Percentiles rank a stretch among this genome's conserved stretches.
Conservation (phyloP, 495 filamentous ascomycete genomes). For the Copromyces sp. region DNA sequence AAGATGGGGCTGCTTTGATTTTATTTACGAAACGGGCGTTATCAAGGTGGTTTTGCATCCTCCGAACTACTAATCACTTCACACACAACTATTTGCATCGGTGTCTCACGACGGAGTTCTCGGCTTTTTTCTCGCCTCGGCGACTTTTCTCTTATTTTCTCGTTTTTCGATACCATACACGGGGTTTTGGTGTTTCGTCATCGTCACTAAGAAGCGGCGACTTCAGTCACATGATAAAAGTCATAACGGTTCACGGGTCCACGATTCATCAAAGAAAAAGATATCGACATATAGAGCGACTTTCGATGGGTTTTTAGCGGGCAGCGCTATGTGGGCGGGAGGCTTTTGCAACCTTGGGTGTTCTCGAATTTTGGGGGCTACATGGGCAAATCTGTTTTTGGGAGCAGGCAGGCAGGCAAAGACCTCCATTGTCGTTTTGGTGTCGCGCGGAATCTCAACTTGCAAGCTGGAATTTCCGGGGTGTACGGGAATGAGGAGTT, state of each 20-base stretch:
- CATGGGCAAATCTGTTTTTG: slow-evolving; percentile 16
- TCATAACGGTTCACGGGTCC: slow-evolving; percentile 28
- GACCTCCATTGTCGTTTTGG: slow-evolving; percentile 17
- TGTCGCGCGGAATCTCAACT: slow-evolving; percentile 14
- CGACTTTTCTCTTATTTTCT: slow-evolving; percentile 6
- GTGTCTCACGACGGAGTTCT: slow-evolving; percentile 27
- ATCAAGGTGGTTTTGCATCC: slow-evolving; percentile 24
- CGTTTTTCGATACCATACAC: slow-evolving; percentile 24
- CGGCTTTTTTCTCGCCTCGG: slow-evolving; percentile 10
- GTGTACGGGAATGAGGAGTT: slow-evolving; percentile 16
- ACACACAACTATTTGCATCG: slow-evolving; percentile 20
- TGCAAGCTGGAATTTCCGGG: slow-evolving; percentile 11
- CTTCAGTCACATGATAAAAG: slow-evolving; percentile 26
- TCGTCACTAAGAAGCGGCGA: slow-evolving; percentile 26
- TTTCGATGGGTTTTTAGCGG: slow-evolving; percentile 3
- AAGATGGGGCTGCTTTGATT: slow-evolving; percentile 21
- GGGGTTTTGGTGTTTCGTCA: slow-evolving; percentile 14
- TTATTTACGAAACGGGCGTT: slow-evolving; percentile 23
- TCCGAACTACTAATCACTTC: slow-evolving; percentile 12
- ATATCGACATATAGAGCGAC: slow-evolving; percentile 28
- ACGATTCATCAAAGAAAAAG: slow-evolving; percentile 28
- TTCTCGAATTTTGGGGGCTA: slow-evolving; percentile 18
- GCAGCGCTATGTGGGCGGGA: neutral
- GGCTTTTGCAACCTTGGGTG: slow-evolving; percentile 15
- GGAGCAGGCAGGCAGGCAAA: slow-evolving; percentile 20